Conservation (phyloP, 1,284 basidiomycete genomes). For the Trichosporon faecale region DNA sequence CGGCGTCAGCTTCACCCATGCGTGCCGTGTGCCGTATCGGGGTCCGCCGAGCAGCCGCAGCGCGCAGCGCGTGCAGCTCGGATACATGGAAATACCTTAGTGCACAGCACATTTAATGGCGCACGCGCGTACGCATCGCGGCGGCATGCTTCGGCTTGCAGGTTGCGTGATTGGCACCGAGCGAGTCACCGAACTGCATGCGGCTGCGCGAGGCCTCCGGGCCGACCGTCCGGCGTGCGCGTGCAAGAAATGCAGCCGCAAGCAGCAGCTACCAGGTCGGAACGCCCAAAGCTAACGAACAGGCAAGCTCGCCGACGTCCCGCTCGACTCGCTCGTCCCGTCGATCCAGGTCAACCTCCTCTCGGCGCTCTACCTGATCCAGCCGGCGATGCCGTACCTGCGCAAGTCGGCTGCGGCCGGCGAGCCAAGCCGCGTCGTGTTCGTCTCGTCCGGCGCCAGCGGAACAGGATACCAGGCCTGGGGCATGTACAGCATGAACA, state of each 20-base stretch:
- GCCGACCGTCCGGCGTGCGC: no score
- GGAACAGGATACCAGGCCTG: constrained; percentile 54
- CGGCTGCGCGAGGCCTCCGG: no score
- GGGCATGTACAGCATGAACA: constrained; percentile 55
- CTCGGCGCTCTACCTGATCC: constrained; percentile 54
- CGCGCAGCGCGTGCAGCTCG: no score
- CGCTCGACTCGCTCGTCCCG: constrained; percentile 27
- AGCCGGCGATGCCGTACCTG: constrained; percentile 54
- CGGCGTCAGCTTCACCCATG: neutral
- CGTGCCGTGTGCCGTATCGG: neutral
- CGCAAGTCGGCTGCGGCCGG: constrained; percentile 43
- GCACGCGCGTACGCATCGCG: neutral
- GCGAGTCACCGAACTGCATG: no score
- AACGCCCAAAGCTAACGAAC: neutral
- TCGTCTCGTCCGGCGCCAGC: constrained; percentile 57
- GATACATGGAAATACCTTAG: neutral
- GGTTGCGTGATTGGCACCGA: neutral
- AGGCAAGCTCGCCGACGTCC: constrained; percentile 40
- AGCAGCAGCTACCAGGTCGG: no score
- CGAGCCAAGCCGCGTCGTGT: constrained; percentile 46
- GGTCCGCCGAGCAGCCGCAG: no score
- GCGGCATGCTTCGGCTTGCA: neutral
- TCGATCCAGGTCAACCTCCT: constrained; percentile 56
- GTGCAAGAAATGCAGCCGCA: no score
- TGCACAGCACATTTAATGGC: neutral